Evolutionary conservation across 2,329 filamentous ascomycete species (phyloP), one percentile per base, ranked within the genome.

Genomic region (Saccharata proteae): DNA sequence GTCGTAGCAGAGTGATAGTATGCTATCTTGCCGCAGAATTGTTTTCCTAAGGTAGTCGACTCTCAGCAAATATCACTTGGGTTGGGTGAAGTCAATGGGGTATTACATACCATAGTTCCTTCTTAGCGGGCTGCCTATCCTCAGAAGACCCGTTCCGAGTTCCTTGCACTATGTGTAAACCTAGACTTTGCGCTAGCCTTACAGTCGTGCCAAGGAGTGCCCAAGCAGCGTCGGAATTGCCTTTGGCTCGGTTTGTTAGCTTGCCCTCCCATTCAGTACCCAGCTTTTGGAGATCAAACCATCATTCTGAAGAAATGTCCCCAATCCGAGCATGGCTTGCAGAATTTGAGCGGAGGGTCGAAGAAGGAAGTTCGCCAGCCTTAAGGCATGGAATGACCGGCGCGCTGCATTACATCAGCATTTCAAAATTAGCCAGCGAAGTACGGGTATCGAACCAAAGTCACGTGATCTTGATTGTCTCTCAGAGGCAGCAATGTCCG

Each of bases 161-260:
- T 4, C 16, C 26, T 4, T 19, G 16, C 16, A 24, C 19, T 13
- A 27, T 20, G 16, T 28, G 26, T 8, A 29, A 22, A 2, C 32
- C 20, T 4, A 34, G 16, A 17, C 32, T 34, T 6, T 34, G 32
- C 4, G 26, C 32, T 3, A 34, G 26, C 3, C 32, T 22, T 17
- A 29, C 16, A 4, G 26, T 20, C 13, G 32, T 34, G 5, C 32
- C 32, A 6, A 29, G 16, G 6, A 34, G 11, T 2, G 26, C 26
- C 32, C 32, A 34, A 1, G 32, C 32, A 2, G 32, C 32, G 16
- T 34, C 32, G 2, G 32, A 29, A 11, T 34, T 34, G 13, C 32
- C 3, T 18, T 4, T 2, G 5, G 9, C 6, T 3, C 10, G 13
- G 3, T 10, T 5, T 11, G 2, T 13, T 10, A 4, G 7, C 3